phyloP scores from a whole-genome alignment of 106 monocot species.

The Posidonia australis region DNA sequence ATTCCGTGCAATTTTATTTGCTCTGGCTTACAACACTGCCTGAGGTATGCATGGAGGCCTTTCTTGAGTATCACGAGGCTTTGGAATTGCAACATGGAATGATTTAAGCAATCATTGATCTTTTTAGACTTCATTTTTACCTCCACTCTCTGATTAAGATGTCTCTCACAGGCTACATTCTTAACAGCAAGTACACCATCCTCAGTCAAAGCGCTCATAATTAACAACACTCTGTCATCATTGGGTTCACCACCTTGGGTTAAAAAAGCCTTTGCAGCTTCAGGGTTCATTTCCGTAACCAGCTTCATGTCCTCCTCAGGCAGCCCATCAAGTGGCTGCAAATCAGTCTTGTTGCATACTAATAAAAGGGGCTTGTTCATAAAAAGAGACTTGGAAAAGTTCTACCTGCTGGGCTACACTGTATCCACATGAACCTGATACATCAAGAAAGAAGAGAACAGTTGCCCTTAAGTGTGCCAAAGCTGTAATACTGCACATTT shows the following conservation, averaged over 20 bases:
- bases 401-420: conserved; percentile 78
- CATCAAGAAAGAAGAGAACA: conserved; percentile 85
- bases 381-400: conserved; percentile 74
- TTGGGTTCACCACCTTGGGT: neutral
- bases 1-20: conserved; percentile 28
- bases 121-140: conserved; percentile 51
- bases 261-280: conserved; percentile 55
- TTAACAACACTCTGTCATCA: no score
- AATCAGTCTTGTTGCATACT: conserved; percentile 97
- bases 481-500: conserved; percentile 99
- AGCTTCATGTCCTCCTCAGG: conserved; percentile 85
- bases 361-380: conserved; percentile 87
- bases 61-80: conserved; percentile 81
- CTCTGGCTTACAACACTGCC: conserved; percentile 62
- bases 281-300: conserved; percentile 77
- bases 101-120: conserved; percentile 41
- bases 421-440: conserved; percentile 95
- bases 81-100: conserved; percentile 92
- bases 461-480: conserved; percentile 73
- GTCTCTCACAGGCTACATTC: conserved; percentile 80
- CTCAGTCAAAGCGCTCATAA: conserved; percentile 19
- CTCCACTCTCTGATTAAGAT: conserved; percentile 73
- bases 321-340: conserved; percentile 70
- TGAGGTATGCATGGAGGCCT: conserved; percentile 81
- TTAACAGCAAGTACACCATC: conserved; percentile 83